Conservation (phyloP, 164 flowering plant genomes). For the Liquidambar formosana region DNA sequence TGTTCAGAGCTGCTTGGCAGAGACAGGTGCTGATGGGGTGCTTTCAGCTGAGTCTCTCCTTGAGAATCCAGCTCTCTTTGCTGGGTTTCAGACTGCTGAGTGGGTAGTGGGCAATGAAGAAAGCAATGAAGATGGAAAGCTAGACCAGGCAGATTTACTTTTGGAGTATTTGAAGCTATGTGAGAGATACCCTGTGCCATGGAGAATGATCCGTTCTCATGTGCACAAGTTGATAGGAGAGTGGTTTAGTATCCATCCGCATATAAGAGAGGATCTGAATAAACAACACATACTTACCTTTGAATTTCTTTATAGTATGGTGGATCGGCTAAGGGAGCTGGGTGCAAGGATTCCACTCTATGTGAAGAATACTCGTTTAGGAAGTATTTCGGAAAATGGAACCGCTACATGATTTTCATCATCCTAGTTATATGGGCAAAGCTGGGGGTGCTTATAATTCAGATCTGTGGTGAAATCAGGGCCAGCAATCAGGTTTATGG, state of each 20-base stretch:
- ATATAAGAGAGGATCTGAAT: constrained; percentile 79
- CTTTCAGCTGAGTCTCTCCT: constrained; percentile 96
- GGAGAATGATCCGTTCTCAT: constrained; percentile 95
- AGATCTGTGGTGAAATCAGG: not conserved
- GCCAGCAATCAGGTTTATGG: not conserved
- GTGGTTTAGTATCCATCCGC: constrained; percentile 79
- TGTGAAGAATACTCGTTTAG: constrained; percentile 24
- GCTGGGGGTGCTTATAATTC: not conserved
- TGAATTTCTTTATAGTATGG: constrained; percentile 76
- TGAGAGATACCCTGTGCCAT: constrained; percentile 86
- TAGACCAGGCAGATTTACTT: constrained; percentile 73
- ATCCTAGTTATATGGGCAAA: not conserved
- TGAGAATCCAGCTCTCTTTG: constrained; percentile 94
- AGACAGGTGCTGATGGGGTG: constrained; percentile 86
- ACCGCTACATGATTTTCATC: constrained; percentile 10
- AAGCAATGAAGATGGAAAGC: constrained; percentile 30
- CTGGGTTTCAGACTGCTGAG: constrained; percentile 76
- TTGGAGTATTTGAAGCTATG: constrained; percentile 85
- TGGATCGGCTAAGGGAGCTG: constrained; percentile 63
- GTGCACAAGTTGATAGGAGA: constrained; percentile 91
- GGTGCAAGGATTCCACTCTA: constrained; percentile 70
- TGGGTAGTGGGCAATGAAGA: constrained; percentile 52
- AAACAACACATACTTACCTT: constrained; percentile 69
- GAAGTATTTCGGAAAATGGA: constrained; percentile 21
- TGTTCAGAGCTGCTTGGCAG: constrained; percentile 61